phyloP scores from a whole-genome alignment of 2,329 filamentous ascomycete species.

The Fusarium sp. region DNA sequence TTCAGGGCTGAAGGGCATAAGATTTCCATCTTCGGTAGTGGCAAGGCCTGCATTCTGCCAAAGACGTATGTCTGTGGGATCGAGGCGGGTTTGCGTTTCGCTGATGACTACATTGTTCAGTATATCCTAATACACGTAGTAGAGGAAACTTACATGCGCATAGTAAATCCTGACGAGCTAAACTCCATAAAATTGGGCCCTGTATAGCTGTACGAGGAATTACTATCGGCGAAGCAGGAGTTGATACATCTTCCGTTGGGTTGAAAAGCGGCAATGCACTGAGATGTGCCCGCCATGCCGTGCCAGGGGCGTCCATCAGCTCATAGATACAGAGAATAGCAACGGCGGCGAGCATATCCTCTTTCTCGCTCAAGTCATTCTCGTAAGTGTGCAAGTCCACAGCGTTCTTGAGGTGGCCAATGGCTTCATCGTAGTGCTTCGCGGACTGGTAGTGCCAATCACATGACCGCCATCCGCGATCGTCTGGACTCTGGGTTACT shows the following conservation, averaged over 20 bases:
- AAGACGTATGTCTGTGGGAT: conserved; percentile 73
- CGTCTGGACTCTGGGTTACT: too few species aligned
- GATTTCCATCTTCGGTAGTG: conserved; percentile 51
- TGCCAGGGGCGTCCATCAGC: conserved; percentile 75
- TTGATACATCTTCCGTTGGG: conserved; percentile 53
- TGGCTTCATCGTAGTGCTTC: conserved; percentile 45
- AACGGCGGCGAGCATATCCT: conserved; percentile 73
- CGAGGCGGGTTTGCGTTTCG: conserved; percentile 55
- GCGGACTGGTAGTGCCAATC: conserved; percentile 46
- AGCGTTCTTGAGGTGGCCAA: conserved; percentile 31
- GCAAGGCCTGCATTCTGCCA: conserved; percentile 76
- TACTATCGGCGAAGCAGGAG: conserved; percentile 18
- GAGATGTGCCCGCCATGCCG: conserved; percentile 75
- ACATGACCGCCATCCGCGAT: neutral
- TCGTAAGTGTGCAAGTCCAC: conserved; percentile 56
- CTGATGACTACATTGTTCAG: conserved; percentile 34
- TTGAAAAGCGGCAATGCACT: conserved; percentile 76
- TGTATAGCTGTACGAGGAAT: conserved; percentile 44
- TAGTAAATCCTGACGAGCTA: conserved; percentile 42
- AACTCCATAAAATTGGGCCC: conserved; percentile 46
- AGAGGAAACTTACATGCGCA: conserved; percentile 38
- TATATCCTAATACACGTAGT: too few species aligned
- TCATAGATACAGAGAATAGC: conserved; percentile 79
- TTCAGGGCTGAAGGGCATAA: conserved; percentile 54
- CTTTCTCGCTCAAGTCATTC: conserved; percentile 49